These are phyloP conservation scores for Cutaneotrichosporon spelunceum DNA, from an alignment of 1,284 basidiomycete species.

Conservation along the genomic window DNA sequence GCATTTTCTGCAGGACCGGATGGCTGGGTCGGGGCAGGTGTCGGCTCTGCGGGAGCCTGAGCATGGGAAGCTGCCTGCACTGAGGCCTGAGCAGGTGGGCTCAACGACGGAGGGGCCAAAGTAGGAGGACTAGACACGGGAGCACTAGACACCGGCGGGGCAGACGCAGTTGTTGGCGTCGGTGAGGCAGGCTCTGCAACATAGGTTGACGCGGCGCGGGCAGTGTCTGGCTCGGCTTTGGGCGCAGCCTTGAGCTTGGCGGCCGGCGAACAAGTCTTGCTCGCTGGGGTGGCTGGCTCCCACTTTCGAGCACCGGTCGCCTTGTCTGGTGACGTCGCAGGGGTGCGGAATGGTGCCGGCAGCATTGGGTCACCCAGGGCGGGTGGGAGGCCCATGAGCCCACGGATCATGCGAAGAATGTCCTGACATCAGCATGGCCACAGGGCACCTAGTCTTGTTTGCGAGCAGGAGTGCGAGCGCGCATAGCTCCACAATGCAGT, in stretches of 20 bases:
- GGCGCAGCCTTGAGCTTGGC: neutral
- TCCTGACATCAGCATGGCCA: neutral
- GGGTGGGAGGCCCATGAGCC: slow-evolving; percentile 1
- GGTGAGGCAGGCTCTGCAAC: neutral
- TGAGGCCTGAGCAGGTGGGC: too few species aligned
- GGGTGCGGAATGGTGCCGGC: slow-evolving; percentile 2
- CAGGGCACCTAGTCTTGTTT: neutral
- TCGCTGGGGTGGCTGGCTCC: neutral
- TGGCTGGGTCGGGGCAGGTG: neutral
- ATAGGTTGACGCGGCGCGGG: neutral
- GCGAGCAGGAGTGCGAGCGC: neutral
- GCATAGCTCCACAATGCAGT: neutral
- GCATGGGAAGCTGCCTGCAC: neutral
- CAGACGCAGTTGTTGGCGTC: neutral
- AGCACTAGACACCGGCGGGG: neutral
- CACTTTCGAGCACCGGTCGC: neutral
- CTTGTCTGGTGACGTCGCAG: neutral
- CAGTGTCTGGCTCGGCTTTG: neutral
- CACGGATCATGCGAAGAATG: slow-evolving; percentile 3
- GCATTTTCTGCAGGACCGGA: neutral
- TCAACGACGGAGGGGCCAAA: neutral
- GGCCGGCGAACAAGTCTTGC: neutral
- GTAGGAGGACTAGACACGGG: neutral
- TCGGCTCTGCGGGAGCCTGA: neutral
- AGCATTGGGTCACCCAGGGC: neutral